Evolutionary conservation across 2,329 filamentous ascomycete genomes (phyloP).

Genomic region (Pseudocercospora musae): DNA sequence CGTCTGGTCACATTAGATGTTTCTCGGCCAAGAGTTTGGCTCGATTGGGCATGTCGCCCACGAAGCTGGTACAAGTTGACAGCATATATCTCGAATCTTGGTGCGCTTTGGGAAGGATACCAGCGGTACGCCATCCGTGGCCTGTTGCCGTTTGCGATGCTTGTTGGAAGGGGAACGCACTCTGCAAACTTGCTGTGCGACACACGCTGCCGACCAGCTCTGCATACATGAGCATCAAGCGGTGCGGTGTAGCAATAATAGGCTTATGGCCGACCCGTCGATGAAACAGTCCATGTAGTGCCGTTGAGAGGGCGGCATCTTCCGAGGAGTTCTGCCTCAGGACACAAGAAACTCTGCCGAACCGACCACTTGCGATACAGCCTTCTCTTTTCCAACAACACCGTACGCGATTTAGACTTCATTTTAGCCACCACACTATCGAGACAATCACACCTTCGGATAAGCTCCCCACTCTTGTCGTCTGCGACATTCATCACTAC

Average conservation of each 20-base stretch:
- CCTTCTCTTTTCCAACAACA: background rate
- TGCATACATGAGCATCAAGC: background rate
- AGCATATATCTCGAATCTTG: background rate
- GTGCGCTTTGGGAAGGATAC: background rate
- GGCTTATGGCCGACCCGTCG: background rate
- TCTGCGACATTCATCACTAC: background rate
- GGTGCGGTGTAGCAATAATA: background rate
- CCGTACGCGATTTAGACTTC: background rate
- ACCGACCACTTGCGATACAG: background rate
- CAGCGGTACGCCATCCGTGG: background rate
- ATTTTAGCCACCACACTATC: background rate
- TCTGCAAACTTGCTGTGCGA: background rate
- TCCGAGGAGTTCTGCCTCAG: background rate
- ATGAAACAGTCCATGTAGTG: background rate
- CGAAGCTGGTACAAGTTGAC: background rate
- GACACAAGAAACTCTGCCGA: background rate
- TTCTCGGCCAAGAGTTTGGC: background rate
- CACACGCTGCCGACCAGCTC: background rate
- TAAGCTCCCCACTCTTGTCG: background rate
- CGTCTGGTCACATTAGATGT: no score
- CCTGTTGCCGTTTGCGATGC: background rate
- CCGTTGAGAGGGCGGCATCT: background rate
- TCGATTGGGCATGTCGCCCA: background rate
- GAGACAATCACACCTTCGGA: background rate
- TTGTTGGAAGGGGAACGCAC: background rate